Evolutionary conservation across 257 asterid genomes (phyloP), one percentile per base, ranked within the genome.

Genomic region (Ocimum tenuiflorum): DNA sequence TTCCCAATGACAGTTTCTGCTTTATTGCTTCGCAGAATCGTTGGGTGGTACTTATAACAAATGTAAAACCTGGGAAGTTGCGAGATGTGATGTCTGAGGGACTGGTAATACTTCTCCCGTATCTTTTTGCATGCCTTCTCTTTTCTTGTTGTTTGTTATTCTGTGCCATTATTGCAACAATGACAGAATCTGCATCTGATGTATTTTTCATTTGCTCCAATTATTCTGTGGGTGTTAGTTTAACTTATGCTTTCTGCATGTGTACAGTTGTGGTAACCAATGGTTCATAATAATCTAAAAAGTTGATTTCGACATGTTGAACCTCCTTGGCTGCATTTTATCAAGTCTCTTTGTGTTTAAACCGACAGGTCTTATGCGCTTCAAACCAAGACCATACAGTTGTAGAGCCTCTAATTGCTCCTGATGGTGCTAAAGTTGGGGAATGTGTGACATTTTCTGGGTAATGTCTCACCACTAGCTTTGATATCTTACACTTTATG

Each of bases 61-160:
- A 94, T 74, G 94, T 94, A 58, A 94, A 94, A 71, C 95, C 97
- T 60, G 94, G 96, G 63, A 94, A 94, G 70, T 77, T 90, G 63
- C 85, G 99, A 56, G 99, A 94, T 80, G 85, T 88, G 52, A 74
- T 83, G 94, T 94, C 99, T 2, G 92, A 94, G 84, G 99, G 97
- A 75, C 75, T 94, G 97, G 97, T 94, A 94, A 38, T 29, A 19
- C 53, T 27, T 73, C 55, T 70, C 50, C 35, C 62, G 53, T 55
- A 13, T 63, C 55, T 62, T 68, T 64, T 27, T 60, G 31, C 22
- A 18, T 13, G 1, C 43, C 14, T 35, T 14, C 2, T 29, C 38
- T 10, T 46, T 22, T 19, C 9, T 27, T 27, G 6, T 18, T 42
- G 17, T 67, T 72, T 61, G 41, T 55, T 62, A 29, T 35, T 65